Conservation (phyloP, 805 yeast species). For the Monosporozyma servazzii region DNA sequence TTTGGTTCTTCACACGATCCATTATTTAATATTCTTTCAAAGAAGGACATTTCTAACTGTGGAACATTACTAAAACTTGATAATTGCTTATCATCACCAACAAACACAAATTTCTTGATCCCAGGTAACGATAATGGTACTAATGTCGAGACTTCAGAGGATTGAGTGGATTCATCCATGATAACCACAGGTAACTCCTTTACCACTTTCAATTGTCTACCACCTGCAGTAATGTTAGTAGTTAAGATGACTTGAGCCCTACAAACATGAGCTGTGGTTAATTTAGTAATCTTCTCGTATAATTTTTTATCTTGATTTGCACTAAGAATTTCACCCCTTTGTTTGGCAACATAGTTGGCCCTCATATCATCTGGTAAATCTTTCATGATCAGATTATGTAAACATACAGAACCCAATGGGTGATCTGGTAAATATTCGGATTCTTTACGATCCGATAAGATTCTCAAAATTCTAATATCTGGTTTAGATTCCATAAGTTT, state of each 20-base stretch:
- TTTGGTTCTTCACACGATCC: constrained; percentile 53
- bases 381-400: constrained; percentile 50
- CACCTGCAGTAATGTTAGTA: constrained; percentile 67
- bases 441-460: constrained; percentile 52
- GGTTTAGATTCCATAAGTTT: constrained; percentile 45
- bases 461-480: constrained; percentile 43
- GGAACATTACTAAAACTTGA: constrained; percentile 65
- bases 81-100: constrained; percentile 69
- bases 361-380: constrained; percentile 39
- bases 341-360: constrained; percentile 37
- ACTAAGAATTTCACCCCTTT: constrained; percentile 36
- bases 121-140: constrained; percentile 65
- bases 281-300: constrained; percentile 35
- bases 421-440: constrained; percentile 50
- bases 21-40: constrained; percentile 55
- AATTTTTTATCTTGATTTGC: constrained; percentile 43
- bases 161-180: constrained; percentile 73
- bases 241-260: constrained; percentile 66
- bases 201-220: constrained; percentile 48
- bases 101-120: constrained; percentile 57
- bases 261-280: constrained; percentile 42
- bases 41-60: constrained; percentile 53
- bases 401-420: constrained; percentile 48
- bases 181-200: constrained; percentile 55
- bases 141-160: constrained; percentile 62